Base-by-base conservation (phyloP, 208 protist species). In the Acanthamoeba divionensis region DNA sequence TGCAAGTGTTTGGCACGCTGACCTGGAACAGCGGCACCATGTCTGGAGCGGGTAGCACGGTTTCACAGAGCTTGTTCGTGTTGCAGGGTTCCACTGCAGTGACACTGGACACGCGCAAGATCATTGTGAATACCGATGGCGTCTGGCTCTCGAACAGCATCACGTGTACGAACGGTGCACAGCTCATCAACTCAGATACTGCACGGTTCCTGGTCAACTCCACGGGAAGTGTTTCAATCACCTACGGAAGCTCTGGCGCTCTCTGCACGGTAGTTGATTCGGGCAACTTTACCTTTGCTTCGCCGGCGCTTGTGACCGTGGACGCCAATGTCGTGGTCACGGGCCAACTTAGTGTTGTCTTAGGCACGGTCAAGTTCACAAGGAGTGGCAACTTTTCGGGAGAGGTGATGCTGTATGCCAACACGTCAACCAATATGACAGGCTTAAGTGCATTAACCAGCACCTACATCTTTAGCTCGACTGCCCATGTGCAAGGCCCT, bases 21-120 rank as follows among this genome's bases (percentile, higher is more conserved):
- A 85, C 13, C 48, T 85, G 75, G 75, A 29, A 63, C 31, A 85
- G 47, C 75, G 75, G 75, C 50, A 85, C 75, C 48, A 48, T 66
- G 75, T 85, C 75, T 9, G 75, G 75, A 48, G 33, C 75, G 5
- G 75, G 75, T 54, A 48, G 52, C 6, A 85, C 75, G n/a, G 50
- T 41, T 29, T 31, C 65, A 29, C 65, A 85, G 52, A 54, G 75
- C 75, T 15, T 85, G 21, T 54, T 85, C n/a, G 75, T 85, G 24
- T 54, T 85, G 24, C 9, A 66, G 48, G 75, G 75, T 38, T 48
- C 52, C 75, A 44, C 75, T 29, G 13, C 47, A 48, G 65, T 66
- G 75, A 85, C 75, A 13, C 44, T 85, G 52, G 48, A 29, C 15
- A 48, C 60, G 75, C 13, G 75, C 13, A 85, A 48, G 48, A 55